These are phyloP conservation scores for Amaranthus tricolor DNA, from an alignment of 179 eudicot genomes.

Conservation along the genomic window DNA sequence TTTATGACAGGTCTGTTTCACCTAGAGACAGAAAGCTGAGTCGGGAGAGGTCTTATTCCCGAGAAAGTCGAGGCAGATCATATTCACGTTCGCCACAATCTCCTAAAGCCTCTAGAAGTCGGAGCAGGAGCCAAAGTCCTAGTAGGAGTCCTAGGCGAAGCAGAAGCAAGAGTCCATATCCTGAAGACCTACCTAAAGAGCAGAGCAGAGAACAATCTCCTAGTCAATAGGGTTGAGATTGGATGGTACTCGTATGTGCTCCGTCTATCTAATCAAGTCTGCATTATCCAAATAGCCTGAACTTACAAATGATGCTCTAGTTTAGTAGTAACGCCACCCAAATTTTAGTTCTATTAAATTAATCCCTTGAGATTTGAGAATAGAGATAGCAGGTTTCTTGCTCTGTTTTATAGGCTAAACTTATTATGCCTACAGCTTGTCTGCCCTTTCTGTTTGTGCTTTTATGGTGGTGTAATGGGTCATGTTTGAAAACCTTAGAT, in stretches of 20 bases:
- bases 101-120: slow-evolving; percentile 38
- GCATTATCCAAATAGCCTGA: neutral
- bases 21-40: slow-evolving; percentile 64
- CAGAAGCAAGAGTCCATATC: slow-evolving; percentile 62
- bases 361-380: neutral
- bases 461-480: neutral
- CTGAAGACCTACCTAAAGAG: slow-evolving; percentile 37
- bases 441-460: neutral
- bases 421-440: neutral
- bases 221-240: slow-evolving; percentile 31
- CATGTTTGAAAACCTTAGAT: slow-evolving; percentile 9
- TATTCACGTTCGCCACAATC: slow-evolving; percentile 62
- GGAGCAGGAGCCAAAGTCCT: slow-evolving; percentile 40
- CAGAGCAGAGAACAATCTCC: slow-evolving; percentile 44
- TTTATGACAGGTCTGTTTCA: slow-evolving; percentile 64
- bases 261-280: too few species aligned
- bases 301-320: slow-evolving; percentile 3
- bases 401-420: neutral
- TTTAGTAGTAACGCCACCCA: neutral
- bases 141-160: slow-evolving; percentile 37
- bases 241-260: neutral
- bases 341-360: neutral
- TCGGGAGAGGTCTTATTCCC: slow-evolving; percentile 36
- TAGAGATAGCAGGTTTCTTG: neutral
- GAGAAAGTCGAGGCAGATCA: slow-evolving; percentile 50